A percentile compares a stretch with the other conserved stretches of the same genome.
Evolutionary conservation across 441 rosid genomes (phyloP).

Genomic region (Erodium trifolium): DNA sequence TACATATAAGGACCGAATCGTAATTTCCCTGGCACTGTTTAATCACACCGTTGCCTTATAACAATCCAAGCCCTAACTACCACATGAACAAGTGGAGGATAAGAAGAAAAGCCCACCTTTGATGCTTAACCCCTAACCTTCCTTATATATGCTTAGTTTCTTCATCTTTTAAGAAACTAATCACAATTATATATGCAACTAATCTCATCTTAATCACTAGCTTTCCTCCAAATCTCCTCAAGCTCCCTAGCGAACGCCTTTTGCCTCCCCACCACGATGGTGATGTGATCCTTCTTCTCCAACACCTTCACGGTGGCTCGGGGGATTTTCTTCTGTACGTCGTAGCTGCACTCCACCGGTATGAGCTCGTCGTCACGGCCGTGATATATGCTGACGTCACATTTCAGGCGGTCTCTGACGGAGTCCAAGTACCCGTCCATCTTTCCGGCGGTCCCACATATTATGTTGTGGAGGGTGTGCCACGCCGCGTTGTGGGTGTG

Average conservation of each 20-base stretch:
- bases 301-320: slow-evolving; percentile 60
- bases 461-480: slow-evolving; percentile 94
- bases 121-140: no score
- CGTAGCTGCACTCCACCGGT: slow-evolving; percentile 75
- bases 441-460: slow-evolving; percentile 76
- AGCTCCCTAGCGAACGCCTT: slow-evolving; percentile 71
- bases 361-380: slow-evolving; percentile 74
- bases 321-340: slow-evolving; percentile 47
- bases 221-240: slow-evolving; percentile 69
- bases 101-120: no score
- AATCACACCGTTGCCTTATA: no score
- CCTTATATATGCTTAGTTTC: not conserved
- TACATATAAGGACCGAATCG: no score
- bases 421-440: slow-evolving; percentile 60
- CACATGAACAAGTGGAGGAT: no score
- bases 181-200: not conserved
- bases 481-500: slow-evolving; percentile 93
- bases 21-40: no score
- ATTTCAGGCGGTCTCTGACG: slow-evolving; percentile 45
- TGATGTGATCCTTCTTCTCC: slow-evolving; percentile 78
- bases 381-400: slow-evolving; percentile 64
- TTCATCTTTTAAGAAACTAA: not conserved
- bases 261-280: slow-evolving; percentile 81
- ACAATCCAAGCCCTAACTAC: no score
- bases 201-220: slow-evolving; percentile 12